These are phyloP conservation scores for Nicotiana tomentosiformis DNA, from an alignment of 257 asterid species.

Conservation along the genomic window DNA sequence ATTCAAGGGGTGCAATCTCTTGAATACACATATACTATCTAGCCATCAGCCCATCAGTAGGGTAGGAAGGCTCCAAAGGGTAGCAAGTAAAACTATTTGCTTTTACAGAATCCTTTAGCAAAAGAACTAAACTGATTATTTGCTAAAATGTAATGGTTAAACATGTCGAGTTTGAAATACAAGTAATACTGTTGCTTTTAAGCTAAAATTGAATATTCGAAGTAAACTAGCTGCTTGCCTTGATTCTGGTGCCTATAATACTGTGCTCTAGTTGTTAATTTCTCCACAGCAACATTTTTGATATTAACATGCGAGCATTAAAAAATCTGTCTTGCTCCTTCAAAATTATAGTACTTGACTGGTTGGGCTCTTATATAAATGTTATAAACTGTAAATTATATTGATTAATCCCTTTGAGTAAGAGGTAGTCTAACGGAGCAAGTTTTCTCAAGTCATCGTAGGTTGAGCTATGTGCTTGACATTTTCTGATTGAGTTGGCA, in stretches of 20 bases:
- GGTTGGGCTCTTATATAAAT: not conserved
- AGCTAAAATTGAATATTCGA: not conserved
- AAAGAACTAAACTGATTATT: not conserved
- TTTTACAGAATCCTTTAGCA: not conserved
- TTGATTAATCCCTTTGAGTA: slow-evolving; percentile 5
- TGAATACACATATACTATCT: not conserved
- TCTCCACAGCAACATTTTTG: not conserved
- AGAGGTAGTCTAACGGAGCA: not conserved
- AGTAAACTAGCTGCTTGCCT: not conserved
- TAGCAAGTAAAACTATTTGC: not conserved
- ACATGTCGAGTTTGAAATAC: not conserved
- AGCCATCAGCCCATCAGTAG: not conserved
- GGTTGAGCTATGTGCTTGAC: not conserved
- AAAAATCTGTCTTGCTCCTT: not conserved
- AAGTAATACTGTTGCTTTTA: not conserved
- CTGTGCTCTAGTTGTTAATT: not conserved
- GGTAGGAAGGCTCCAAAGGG: not conserved
- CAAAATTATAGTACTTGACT: not conserved
- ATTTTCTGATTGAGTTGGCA: not conserved
- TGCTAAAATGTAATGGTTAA: not conserved
- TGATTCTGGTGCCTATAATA: not conserved
- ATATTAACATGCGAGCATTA: not conserved
- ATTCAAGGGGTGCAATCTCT: not conserved
- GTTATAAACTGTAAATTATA: not conserved
- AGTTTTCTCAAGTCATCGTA: not conserved